A percentile compares a stretch with the other conserved stretches of the same genome.
Evolutionary conservation across 768 basidiomycete species (phyloP).

Genomic region (Hortiboletus flavorubellus): DNA sequence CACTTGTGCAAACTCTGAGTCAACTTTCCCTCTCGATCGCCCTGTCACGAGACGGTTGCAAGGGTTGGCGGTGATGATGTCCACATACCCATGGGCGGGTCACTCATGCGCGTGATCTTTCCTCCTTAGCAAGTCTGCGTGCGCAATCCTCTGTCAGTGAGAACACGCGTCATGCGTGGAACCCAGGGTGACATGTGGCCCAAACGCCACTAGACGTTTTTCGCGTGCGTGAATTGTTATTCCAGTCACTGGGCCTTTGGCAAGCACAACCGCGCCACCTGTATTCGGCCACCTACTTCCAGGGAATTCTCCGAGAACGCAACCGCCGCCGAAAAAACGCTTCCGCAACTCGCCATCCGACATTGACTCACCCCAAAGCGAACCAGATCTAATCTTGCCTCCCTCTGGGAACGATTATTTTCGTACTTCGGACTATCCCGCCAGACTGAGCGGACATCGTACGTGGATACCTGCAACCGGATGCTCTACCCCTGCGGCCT

Average conservation of each 20-base stretch:
- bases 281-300: neutral
- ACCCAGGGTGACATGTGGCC: slow-evolving; percentile 14
- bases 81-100: neutral
- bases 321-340: slow-evolving; percentile 2
- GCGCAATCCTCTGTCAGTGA: neutral
- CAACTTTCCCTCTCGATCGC: neutral
- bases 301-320: slow-evolving; percentile 3
- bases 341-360: neutral
- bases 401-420: slow-evolving; percentile 24
- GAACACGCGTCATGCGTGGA: slow-evolving; percentile 8
- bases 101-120: neutral
- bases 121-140: neutral
- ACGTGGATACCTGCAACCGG: slow-evolving; percentile 11
- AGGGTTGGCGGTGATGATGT: neutral
- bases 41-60: neutral
- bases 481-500: slow-evolving; percentile 22
- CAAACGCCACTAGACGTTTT: slow-evolving; percentile 29
- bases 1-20: neutral
- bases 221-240: slow-evolving; percentile 26
- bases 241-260: slow-evolving; percentile 9
- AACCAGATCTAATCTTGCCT: slow-evolving; percentile 26
- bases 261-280: slow-evolving; percentile 3
- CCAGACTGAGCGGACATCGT: neutral
- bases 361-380: slow-evolving; percentile 1
- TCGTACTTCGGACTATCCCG: slow-evolving; percentile 24